Base-by-base conservation (phyloP, 345 rosid genomes). In the Salix caprea region DNA sequence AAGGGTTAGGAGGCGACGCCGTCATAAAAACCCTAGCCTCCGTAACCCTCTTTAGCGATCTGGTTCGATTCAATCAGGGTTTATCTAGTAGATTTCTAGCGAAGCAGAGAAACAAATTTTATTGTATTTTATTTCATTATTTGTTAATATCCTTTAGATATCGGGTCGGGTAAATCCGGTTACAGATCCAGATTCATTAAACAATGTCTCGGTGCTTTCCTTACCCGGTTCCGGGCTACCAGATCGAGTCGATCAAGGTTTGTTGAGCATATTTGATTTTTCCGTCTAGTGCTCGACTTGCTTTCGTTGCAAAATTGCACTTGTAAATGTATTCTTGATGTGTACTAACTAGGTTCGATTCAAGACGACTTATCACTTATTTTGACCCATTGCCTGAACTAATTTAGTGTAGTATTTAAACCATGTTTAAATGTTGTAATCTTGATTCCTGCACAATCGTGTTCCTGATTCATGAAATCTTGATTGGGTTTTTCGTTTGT, bases 211-310 rank as follows among this genome's bases (percentile, higher is more conserved):
- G 86, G 70, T 87, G 90, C 87, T 88, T 82, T 78, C 88, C 89
- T 64, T 86, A 79, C 76, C 82, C 84, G 69, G 85, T 83, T 74
- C 72, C 81, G 24, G 70, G 81, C 62, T 76, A 74, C 71, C 76
- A 83, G 88, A 86, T 82, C 80, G 78, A 84, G 50, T 83, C 89
- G 77, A 82, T 84, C 80, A 85, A 91, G 97, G 94, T 91, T 90
- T 70, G 97, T 88, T 85, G 82, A 83, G 82, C 87, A 71, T 81
- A 71, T 81, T 60, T 81, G 75, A 81, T 76, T 75, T 52, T 81
- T 82, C 81, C 81, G 65, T 74, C 60, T 75, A 76, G 11, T 84
- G 88, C 86, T 87, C 87, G 84, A 83, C 74, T 64, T 71, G 61
- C 67, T 56, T 64, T 72, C 50, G 28, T 67, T 48, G 48, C 60